These are phyloP conservation scores for Oleoguttula mirabilis DNA, from an alignment of 495 filamentous ascomycete genomes.

Conservation along the genomic window DNA sequence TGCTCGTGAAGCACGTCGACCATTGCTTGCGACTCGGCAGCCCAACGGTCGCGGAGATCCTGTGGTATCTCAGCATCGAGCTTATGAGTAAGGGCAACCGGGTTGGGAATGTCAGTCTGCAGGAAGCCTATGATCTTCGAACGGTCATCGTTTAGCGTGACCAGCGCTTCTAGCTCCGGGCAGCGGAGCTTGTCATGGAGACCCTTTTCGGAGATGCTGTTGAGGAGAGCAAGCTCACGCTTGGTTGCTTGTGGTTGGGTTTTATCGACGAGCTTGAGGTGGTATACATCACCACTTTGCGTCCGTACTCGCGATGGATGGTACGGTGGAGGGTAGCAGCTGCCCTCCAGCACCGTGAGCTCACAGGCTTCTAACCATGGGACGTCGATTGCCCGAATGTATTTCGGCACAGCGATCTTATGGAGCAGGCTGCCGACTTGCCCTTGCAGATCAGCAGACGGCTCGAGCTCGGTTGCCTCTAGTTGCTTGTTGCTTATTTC, in stretches of 20 bases:
- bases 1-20: conserved; percentile 23
- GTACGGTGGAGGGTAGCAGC: conserved; percentile 5
- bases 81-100: conserved; percentile 7
- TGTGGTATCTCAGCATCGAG: conserved; percentile 11
- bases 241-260: conserved; percentile 12
- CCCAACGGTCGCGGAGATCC: conserved; percentile 8
- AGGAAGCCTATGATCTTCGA: conserved; percentile 12
- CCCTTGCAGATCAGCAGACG: conserved; percentile 1
- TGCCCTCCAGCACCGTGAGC: conserved; percentile 6
- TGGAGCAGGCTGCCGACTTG: conserved; percentile 1
- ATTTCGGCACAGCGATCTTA: conserved; percentile 10
- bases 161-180: conserved; percentile 7
- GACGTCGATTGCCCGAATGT: conserved; percentile 7
- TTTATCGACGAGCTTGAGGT: conserved; percentile 12
- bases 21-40: conserved; percentile 9
- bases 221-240: conserved; percentile 8
- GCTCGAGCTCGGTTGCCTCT: conserved; percentile 10
- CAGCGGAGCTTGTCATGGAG: conserved; percentile 5
- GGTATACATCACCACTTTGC: neutral
- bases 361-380: conserved; percentile 4
- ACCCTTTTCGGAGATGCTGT: neutral
- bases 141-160: conserved; percentile 1
- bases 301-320: conserved; percentile 9
- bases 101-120: conserved; percentile 9
- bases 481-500: neutral